phyloP scores from a whole-genome alignment of 495 filamentous ascomycete species.

The Aspergillus carlsbadensis region DNA sequence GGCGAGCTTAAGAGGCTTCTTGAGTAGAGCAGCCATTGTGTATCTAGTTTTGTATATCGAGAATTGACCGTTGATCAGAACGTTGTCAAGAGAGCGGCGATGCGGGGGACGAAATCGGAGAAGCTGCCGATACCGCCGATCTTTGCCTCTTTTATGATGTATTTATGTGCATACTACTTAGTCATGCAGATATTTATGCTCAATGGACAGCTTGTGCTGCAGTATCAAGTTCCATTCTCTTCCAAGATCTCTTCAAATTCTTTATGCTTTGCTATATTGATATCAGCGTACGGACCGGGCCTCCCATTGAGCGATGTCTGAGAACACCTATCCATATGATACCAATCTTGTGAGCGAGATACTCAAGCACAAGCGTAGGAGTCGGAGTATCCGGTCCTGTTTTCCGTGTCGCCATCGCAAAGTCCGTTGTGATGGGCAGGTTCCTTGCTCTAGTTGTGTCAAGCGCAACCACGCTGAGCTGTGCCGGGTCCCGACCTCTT shows the following conservation, averaged over 20 bases:
- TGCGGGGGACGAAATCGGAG: constrained; percentile 8
- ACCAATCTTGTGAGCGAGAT: constrained; percentile 17
- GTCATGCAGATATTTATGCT: no score
- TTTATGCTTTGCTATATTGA: no score
- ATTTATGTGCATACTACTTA: neutral
- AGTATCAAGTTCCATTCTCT: no score
- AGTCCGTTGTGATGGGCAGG: constrained; percentile 60
- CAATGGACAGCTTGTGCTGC: no score
- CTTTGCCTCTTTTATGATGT: neutral
- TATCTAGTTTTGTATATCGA: constrained; percentile 1
- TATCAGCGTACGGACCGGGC: no score
- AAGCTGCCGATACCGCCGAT: neutral
- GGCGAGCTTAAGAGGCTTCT: constrained; percentile 77
- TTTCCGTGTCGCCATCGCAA: constrained; percentile 36
- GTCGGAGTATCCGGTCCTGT: constrained; percentile 26
- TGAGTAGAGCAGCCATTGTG: constrained; percentile 57
- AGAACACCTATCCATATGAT: constrained; percentile 19
- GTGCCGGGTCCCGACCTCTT: constrained; percentile 35
- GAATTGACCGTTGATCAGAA: neutral
- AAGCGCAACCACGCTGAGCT: constrained; percentile 61
- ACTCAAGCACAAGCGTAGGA: constrained; percentile 25
- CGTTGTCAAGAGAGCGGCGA: neutral
- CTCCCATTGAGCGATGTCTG: constrained; percentile 1
- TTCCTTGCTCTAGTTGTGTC: constrained; percentile 63
- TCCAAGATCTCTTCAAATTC: no score